Evolutionary conservation across 331 rosid genomes (phyloP).

Genomic region (Rosa hybrid): DNA sequence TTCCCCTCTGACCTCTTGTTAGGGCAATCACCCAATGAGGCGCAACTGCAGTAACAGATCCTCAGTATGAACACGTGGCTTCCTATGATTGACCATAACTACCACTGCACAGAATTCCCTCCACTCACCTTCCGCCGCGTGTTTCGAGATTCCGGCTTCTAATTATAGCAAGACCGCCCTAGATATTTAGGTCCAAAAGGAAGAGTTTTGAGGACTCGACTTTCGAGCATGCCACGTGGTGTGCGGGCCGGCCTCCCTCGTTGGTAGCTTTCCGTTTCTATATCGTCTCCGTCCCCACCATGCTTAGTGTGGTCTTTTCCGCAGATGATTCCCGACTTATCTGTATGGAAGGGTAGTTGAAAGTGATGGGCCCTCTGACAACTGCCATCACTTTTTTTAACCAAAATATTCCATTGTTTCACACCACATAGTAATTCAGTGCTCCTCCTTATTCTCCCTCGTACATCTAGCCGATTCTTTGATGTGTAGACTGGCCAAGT

Average conservation of each 20-base stretch:
- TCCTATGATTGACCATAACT: background rate
- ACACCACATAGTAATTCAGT: background rate
- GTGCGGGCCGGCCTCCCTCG: slow-evolving; percentile 22
- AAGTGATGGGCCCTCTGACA: slow-evolving; percentile 21
- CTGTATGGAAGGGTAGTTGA: slow-evolving; percentile 14
- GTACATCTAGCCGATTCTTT: too few relatives aligned
- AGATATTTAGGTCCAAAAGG: background rate
- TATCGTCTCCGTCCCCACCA: slow-evolving; percentile 35
- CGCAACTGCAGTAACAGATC: background rate
- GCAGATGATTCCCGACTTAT: slow-evolving; percentile 23
- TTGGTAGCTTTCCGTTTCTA: slow-evolving; percentile 24
- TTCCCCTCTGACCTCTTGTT: background rate
- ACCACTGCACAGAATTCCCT: background rate
- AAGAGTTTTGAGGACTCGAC: background rate
- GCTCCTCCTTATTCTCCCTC: background rate
- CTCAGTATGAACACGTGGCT: background rate
- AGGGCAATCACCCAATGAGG: background rate
- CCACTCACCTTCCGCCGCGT: background rate
- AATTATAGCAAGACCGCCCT: background rate
- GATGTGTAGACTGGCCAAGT: too few relatives aligned
- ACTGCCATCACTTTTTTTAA: background rate
- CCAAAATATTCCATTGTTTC: background rate
- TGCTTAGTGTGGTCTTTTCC: slow-evolving; percentile 35
- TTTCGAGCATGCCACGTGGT: slow-evolving; percentile 36
- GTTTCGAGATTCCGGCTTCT: background rate